Evolutionary conservation across 805 yeast species (phyloP).

Genomic region (Teunomyces kruisii): DNA sequence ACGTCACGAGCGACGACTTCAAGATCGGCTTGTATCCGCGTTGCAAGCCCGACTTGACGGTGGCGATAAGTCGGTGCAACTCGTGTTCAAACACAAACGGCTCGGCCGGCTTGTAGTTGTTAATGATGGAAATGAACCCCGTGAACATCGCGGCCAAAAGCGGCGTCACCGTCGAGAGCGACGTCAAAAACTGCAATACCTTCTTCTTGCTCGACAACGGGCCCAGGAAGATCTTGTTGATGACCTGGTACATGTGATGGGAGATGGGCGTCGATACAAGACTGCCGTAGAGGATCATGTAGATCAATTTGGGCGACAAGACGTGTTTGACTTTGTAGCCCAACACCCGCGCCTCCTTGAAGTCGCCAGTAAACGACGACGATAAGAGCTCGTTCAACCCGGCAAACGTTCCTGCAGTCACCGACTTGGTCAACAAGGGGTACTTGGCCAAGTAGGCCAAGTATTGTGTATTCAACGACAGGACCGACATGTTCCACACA

Average conservation of each 20-base stretch:
- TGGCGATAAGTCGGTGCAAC: constrained; percentile 9
- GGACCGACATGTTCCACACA: constrained; percentile 10
- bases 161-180: constrained; percentile 59
- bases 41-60: constrained; percentile 34
- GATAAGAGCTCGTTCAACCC: constrained; percentile 61
- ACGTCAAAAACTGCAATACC: constrained; percentile 49
- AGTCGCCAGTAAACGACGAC: constrained; percentile 48
- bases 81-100: constrained; percentile 12
- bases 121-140: constrained; percentile 52
- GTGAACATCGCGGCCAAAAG: constrained; percentile 48
- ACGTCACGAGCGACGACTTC: constrained; percentile 54
- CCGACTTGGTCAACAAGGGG: constrained; percentile 59
- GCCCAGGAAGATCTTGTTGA: constrained; percentile 38
- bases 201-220: constrained; percentile 41
- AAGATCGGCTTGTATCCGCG: constrained; percentile 47
- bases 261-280: constrained; percentile 56
- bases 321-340: constrained; percentile 35
- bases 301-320: constrained; percentile 45
- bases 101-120: constrained; percentile 27
- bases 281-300: constrained; percentile 58
- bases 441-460: constrained; percentile 39
- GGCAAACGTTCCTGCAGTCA: constrained; percentile 56
- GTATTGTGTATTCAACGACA: constrained; percentile 29
- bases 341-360: constrained; percentile 19
- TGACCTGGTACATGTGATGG: constrained; percentile 50